Percentiles rank a stretch among this genome's conserved stretches.
phyloP scores from a whole-genome alignment of 1,284 basidiomycete genomes.

The Mycosarcoma mackinlayi region DNA sequence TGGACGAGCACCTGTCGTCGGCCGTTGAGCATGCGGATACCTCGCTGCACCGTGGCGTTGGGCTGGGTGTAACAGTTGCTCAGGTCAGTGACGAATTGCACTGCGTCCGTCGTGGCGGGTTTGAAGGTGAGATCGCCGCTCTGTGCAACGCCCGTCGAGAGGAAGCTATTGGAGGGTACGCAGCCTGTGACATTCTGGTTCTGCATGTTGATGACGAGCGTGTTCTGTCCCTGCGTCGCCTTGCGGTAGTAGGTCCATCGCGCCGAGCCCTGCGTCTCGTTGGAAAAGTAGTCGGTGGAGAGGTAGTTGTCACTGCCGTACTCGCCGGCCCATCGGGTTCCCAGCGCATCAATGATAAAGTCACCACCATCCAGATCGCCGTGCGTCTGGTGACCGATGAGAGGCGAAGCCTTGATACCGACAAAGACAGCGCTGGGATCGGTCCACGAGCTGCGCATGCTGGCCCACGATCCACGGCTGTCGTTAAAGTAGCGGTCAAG shows the following conservation, averaged over 20 bases:
- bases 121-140: constrained; percentile 76
- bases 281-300: constrained; percentile 67
- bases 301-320: constrained; percentile 88
- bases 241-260: constrained; percentile 79
- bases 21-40: constrained; percentile 85
- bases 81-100: constrained; percentile 84
- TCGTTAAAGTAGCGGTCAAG: constrained; percentile 83
- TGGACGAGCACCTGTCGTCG: constrained; percentile 84
- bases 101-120: constrained; percentile 79
- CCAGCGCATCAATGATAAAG: constrained; percentile 94
- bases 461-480: constrained; percentile 79
- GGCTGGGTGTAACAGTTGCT: constrained; percentile 79
- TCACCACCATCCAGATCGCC: constrained; percentile 92
- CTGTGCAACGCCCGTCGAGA: constrained; percentile 77
- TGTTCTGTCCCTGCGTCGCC: constrained; percentile 96
- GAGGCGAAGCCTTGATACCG: constrained; percentile 85
- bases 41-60: constrained; percentile 79
- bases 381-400: constrained; percentile 82
- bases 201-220: constrained; percentile 78
- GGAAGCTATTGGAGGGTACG: constrained; percentile 74
- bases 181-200: constrained; percentile 88
- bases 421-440: constrained; percentile 84
- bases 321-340: constrained; percentile 94
- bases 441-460: constrained; percentile 92
- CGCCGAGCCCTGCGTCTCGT: constrained; percentile 48